phyloP scores from a whole-genome alignment of 768 basidiomycete species.

The Hypholoma sublateritium region DNA sequence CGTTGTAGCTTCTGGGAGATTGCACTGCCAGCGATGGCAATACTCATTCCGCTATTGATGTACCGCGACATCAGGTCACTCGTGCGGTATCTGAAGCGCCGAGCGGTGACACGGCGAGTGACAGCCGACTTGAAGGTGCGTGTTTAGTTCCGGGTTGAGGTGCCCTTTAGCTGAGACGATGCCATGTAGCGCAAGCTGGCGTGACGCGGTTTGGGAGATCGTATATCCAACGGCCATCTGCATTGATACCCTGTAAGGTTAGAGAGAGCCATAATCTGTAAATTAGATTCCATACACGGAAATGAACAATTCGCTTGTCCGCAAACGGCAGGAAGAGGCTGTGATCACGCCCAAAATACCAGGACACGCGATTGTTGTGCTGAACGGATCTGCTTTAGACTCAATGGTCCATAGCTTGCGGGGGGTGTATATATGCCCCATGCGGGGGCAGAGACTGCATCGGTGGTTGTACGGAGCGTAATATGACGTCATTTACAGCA shows the following conservation, averaged over 20 bases:
- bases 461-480: no score
- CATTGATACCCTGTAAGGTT: not conserved
- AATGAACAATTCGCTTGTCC: not conserved
- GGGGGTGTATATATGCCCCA: no score
- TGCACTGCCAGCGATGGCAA: constrained; percentile 58
- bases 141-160: not conserved
- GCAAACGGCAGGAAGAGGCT: not conserved
- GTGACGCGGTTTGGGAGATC: not conserved
- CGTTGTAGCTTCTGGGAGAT: constrained; percentile 65
- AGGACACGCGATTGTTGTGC: no score
- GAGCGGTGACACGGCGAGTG: constrained; percentile 4
- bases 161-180: not conserved
- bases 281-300: not conserved
- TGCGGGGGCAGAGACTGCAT: no score
- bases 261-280: not conserved
- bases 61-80: constrained; percentile 49
- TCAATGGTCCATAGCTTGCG: no score
- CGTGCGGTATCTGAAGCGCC: constrained; percentile 48
- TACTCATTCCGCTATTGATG: constrained; percentile 58
- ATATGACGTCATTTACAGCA: no score
- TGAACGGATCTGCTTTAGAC: no score
- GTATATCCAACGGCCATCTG: not conserved
- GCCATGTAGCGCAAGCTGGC: not conserved
- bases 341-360: no score
- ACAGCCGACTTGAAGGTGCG: not conserved